Base-by-base conservation (phyloP, 139 green algal genomes). In the Micractinium sp. region DNA sequence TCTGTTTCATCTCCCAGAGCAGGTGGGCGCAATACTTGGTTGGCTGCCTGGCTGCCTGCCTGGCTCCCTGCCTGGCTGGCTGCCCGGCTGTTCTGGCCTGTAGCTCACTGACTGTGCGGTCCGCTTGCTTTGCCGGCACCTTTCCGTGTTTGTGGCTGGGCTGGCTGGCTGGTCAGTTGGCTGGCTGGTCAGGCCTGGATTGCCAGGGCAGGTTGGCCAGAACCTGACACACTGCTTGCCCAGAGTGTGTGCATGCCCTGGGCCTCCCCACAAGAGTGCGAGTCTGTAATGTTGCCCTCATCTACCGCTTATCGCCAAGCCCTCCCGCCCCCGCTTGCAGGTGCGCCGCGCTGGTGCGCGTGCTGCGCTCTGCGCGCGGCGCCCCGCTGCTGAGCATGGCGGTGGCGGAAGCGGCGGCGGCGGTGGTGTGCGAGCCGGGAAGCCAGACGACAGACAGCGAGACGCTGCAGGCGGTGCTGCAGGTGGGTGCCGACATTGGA, bases 361-460 rank as follows among this genome's bases (percentile, higher is more conserved):
- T 91, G 33, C 84, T 95, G 56, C 87, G 60, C 22, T 47, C n/a
- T 31, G 39, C 77, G 22, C 75, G 76, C n/a, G 73, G 69, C 14
- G 63, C 66, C 3, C 81, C 90, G 19, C 89, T 95, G 23, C 69
- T 93, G 33, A 88, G 85, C 63, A 93, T 94, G 91, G 90, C 91
- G 12, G 91, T 93, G 35, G 88, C 94, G 39, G 95, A 97, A 81
- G 91, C 92, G 27, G 29, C 95, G 73, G 93, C 91, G 25, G 90
- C 93, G 12, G 85, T 96, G n/a, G 94, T 92, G 3, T 95, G 90
- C 63, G 87, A 95, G 41, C 95, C 95, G 1, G 95, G 94, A 7
- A 71, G 91, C 33, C 85, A 85, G 23, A 95, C 92, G 71, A 98
- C 96, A 0, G 95, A 97, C 73, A 79, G 89, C 38, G 53, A 88